Conservation (phyloP, 345 rosid species). For the Excoecaria cochinchinensis region DNA sequence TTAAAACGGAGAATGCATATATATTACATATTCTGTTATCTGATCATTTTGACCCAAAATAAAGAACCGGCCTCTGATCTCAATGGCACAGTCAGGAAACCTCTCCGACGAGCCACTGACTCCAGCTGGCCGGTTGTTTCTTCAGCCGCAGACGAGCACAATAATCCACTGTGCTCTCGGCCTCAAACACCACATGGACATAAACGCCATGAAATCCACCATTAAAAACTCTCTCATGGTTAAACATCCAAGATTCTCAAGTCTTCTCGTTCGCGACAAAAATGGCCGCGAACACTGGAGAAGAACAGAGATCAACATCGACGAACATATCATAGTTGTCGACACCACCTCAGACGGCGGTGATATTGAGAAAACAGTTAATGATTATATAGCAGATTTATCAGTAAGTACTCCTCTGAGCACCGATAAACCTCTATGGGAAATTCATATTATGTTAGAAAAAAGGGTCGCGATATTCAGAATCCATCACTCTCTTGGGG, state of each 20-base stretch:
- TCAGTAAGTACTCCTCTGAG: conserved; percentile 38
- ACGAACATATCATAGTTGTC: conserved; percentile 35
- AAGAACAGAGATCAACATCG: conserved; percentile 40
- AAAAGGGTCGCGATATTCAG: conserved; percentile 40
- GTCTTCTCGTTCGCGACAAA: conserved; percentile 47
- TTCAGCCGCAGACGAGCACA: conserved; percentile 42
- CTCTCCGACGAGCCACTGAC: conserved; percentile 46
- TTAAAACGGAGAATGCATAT: too few species aligned
- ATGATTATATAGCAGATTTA: conserved; percentile 49
- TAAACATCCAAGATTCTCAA: conserved; percentile 53
- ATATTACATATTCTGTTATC: too few species aligned
- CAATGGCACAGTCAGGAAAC: conserved; percentile 19
- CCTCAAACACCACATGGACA: conserved; percentile 24
- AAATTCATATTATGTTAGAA: conserved; percentile 40
- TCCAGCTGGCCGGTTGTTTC: conserved; percentile 54
- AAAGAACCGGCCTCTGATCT: too few species aligned
- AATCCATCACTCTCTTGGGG: conserved; percentile 60
- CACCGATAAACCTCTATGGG: conserved; percentile 59
- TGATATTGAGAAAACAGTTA: conserved; percentile 22
- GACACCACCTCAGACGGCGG: background rate
- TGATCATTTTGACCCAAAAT: too few species aligned
- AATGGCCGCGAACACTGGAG: conserved; percentile 51
- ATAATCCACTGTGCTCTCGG: conserved; percentile 54
- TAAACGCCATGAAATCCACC: conserved; percentile 28
- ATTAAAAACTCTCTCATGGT: conserved; percentile 35